Percentiles rank a stretch among this genome's conserved stretches.
Evolutionary conservation across 1,284 basidiomycete species (phyloP).

Genomic region (Chondrostereum purpureum): DNA sequence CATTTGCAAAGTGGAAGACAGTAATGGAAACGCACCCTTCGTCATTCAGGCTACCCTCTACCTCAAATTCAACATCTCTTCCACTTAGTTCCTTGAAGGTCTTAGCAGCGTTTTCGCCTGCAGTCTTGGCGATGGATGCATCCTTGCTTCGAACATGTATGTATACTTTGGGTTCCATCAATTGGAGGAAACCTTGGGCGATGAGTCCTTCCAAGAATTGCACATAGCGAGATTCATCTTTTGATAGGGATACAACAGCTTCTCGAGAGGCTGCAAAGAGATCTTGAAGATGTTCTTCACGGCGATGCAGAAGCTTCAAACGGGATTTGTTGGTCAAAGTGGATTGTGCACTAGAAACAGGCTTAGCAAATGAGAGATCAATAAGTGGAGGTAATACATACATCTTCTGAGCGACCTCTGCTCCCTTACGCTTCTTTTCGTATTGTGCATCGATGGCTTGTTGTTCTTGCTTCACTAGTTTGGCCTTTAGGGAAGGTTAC

Average conservation of each 20-base stretch:
- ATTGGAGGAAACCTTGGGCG: slow-evolving; percentile 56
- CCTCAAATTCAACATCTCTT: slow-evolving; percentile 51
- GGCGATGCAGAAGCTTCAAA: slow-evolving; percentile 82
- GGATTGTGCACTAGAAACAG: slow-evolving; percentile 74
- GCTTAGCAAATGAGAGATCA: slow-evolving; percentile 4
- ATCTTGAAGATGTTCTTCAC: slow-evolving; percentile 89
- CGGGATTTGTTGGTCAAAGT: slow-evolving; percentile 96
- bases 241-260: slow-evolving; percentile 56
- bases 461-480: slow-evolving; percentile 91
- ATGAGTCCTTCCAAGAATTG: slow-evolving; percentile 79
- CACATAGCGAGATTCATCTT: slow-evolving; percentile 68
- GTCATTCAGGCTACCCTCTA: slow-evolving; percentile 65
- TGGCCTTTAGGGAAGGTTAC: slow-evolving; percentile 62
- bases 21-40: slow-evolving; percentile 53
- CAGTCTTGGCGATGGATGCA: slow-evolving; percentile 45
- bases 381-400: slow-evolving; percentile 31
- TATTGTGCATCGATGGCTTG: slow-evolving; percentile 86
- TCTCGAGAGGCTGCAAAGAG: slow-evolving; percentile 78
- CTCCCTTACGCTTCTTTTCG: slow-evolving; percentile 92
- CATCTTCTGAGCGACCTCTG: slow-evolving; percentile 94
- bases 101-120: slow-evolving; percentile 55
- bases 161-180: slow-evolving; percentile 65
- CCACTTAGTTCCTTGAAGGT: slow-evolving; percentile 77
- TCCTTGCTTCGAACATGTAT: slow-evolving; percentile 65
- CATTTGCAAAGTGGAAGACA: neutral